Conservation (phyloP, 163 green algal species). For the Scenedesmus sp. region DNA sequence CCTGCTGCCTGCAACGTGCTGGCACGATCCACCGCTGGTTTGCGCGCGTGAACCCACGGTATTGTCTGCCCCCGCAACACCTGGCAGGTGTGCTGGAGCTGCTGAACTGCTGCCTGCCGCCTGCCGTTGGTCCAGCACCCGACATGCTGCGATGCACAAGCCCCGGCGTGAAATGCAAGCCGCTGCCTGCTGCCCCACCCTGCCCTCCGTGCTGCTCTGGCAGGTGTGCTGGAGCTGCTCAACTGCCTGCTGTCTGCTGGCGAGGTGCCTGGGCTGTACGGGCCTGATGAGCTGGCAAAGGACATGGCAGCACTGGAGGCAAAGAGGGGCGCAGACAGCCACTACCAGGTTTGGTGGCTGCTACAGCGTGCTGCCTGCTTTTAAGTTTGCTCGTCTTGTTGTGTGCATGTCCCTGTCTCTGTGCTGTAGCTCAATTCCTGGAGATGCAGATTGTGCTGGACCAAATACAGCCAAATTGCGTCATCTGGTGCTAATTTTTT, state of each 20-base stretch:
- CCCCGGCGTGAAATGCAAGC: too few relatives aligned
- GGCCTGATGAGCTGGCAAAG: conserved; percentile 80
- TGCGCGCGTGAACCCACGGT: too few relatives aligned
- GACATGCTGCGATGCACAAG: too few relatives aligned
- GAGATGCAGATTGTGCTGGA: too few relatives aligned
- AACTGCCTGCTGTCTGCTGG: conserved; percentile 82
- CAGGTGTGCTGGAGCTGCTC: conserved; percentile 76
- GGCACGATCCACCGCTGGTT: too few relatives aligned
- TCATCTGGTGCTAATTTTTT: too few relatives aligned
- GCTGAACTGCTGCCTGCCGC: conserved; percentile 83
- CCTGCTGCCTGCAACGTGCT: too few relatives aligned
- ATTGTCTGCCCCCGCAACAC: too few relatives aligned
- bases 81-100: conserved; percentile 75
- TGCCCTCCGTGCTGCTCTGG: too few relatives aligned
- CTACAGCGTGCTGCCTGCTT: background rate
- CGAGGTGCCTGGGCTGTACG: conserved; percentile 83
- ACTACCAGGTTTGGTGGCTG: conserved; percentile 50
- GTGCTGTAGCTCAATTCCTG: background rate
- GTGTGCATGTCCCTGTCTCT: conserved; percentile 46
- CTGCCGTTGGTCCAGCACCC: too few relatives aligned
- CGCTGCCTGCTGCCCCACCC: too few relatives aligned
- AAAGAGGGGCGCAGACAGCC: conserved; percentile 57
- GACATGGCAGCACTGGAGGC: conserved; percentile 68
- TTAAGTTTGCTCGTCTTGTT: background rate
- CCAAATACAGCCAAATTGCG: too few relatives aligned